Base-by-base conservation (phyloP, 306 rosid genomes). In the Crataegus laevigata region DNA sequence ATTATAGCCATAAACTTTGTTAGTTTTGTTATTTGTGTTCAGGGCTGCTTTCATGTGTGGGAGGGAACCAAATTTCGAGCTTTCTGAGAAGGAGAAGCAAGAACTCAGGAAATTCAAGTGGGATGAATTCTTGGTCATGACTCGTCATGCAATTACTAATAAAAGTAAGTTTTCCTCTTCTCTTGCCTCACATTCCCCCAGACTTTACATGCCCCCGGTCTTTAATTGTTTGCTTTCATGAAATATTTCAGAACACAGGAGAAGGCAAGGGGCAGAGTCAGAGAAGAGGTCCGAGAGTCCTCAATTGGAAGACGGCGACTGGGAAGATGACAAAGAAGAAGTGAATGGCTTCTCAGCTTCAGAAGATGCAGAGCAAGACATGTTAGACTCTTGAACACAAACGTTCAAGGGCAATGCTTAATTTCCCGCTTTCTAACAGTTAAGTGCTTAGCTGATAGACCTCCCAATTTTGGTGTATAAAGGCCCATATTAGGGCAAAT, bases 11-110 rank as follows among this genome's bases (percentile, higher is more conserved):
- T 57, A 9, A 30, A 50, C 55, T 26, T 55, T 15, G 42, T 6
- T 8, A 50, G 29, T 76, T 18, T 19, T 59, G 9, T 21, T 68
- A 22, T 55, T 63, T 81, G 47, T 79, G 47, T 76, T 3, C 79
- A 94, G 98, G 85, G 98, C 98, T 69, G 98, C 98, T 77, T 94
- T 85, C 87, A 92, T 94, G 91, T 94, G 98, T 24, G 96, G 96
- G 62, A 86, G 98, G 83, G 98, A 94, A 64, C 98, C 98, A 1
- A 94, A 94, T 81, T 91, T 87, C 1, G 96, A 94, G 85, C 94
- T 94, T 66, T 74, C 91, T 0, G 89, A 88, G 69, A 90, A 81
- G 74, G 98, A 89, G 81, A 89, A 90, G 87, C 74, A 77, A 61
- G 97, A 94, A 55, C 87, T 94, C 25, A 80, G 84, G 21, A 79